Conservation (phyloP, 1,284 basidiomycete species). For the Cryptococcus sp. region DNA sequence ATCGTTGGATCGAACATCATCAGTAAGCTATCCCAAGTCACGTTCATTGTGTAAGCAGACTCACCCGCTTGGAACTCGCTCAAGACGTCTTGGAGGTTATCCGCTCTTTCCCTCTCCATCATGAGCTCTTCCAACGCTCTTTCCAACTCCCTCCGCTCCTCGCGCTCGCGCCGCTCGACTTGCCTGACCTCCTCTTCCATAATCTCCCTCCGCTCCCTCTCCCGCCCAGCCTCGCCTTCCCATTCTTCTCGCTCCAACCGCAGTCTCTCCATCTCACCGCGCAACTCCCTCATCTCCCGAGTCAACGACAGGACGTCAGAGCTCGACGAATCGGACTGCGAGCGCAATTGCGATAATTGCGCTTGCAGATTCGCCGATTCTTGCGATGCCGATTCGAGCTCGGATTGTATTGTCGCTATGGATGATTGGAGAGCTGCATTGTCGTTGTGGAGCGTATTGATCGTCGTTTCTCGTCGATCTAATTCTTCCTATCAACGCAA, state of each 20-base stretch:
- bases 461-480: constrained; percentile 78
- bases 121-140: constrained; percentile 63
- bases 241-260: constrained; percentile 84
- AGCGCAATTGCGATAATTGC: constrained; percentile 64
- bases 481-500: constrained; percentile 77
- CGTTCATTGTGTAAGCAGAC: constrained; percentile 35
- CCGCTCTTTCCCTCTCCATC: constrained; percentile 71
- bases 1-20: constrained; percentile 3
- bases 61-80: constrained; percentile 90
- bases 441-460: constrained; percentile 72
- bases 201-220: constrained; percentile 71
- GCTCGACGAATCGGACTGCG: constrained; percentile 57
- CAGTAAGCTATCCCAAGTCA: not conserved
- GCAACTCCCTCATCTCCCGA: constrained; percentile 73
- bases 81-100: constrained; percentile 86
- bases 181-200: constrained; percentile 61
- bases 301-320: constrained; percentile 76
- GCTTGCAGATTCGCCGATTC: constrained; percentile 69
- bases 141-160: constrained; percentile 63
- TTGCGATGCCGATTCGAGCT: constrained; percentile 70
- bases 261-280: constrained; percentile 79
- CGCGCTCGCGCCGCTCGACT: constrained; percentile 67
- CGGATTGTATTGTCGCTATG: constrained; percentile 72
- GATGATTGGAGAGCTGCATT: constrained; percentile 71
- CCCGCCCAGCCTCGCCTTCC: constrained; percentile 74